A percentile compares a stretch with the other conserved stretches of the same genome.
Evolutionary conservation across 148 eudicot genomes (phyloP).

Genomic region (Cornus kousa): DNA sequence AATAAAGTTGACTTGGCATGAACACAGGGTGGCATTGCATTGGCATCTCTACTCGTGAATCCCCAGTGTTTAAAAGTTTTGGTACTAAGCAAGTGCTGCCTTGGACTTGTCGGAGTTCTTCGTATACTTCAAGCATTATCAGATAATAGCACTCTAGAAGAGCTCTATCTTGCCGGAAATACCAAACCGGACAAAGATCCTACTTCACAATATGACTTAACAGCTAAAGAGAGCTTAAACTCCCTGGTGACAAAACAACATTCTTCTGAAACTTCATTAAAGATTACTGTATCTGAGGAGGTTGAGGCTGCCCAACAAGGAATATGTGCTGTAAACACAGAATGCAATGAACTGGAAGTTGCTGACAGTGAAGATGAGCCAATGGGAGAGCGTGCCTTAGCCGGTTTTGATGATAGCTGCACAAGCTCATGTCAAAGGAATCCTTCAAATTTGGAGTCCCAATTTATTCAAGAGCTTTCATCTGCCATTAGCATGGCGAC

Average conservation of each 20-base stretch:
- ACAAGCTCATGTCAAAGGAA: conserved; percentile 25
- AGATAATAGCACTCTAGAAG: conserved; percentile 61
- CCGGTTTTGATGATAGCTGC: conserved; percentile 31
- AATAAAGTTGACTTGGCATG: conserved; percentile 8
- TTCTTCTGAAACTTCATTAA: conserved; percentile 19
- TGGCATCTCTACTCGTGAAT: conserved; percentile 53
- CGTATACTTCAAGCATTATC: conserved; percentile 58
- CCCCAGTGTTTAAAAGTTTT: conserved; percentile 63
- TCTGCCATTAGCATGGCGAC: conserved; percentile 51
- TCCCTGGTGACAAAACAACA: conserved; percentile 14
- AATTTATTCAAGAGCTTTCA: conserved; percentile 40
- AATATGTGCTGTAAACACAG: conserved; percentile 13
- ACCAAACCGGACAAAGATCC: conserved; percentile 27
- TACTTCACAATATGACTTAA: conserved; percentile 7
- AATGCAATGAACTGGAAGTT: conserved; percentile 45
- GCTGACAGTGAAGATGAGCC: conserved; percentile 75
- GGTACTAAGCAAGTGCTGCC: conserved; percentile 61
- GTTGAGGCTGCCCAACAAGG: conserved; percentile 21
- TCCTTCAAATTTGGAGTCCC: conserved; percentile 15
- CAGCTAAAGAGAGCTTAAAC: conserved; percentile 8
- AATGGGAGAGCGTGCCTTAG: conserved; percentile 18
- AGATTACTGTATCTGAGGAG: conserved; percentile 17
- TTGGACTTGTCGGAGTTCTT: conserved; percentile 56
- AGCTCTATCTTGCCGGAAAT: conserved; percentile 74
- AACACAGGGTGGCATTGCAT: conserved; percentile 62